Evolutionary conservation across 1,139 yeast genomes (phyloP), one percentile per base, ranked within the genome.

Genomic region (Sugiyamaella novakii): DNA sequence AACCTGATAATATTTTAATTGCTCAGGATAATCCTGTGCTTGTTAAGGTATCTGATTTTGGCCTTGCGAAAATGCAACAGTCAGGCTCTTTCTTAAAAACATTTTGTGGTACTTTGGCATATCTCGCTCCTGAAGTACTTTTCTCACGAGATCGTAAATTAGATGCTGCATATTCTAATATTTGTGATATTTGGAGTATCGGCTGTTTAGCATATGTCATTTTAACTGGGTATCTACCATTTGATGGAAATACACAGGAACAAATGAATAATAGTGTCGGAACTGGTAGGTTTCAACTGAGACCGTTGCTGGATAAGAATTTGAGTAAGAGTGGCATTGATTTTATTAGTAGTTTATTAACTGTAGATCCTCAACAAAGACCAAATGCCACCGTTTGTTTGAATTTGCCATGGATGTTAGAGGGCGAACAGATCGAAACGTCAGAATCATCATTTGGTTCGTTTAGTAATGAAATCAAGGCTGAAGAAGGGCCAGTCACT

Each of bases 101-200:
- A 0, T 88, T 88, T 59, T 88, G 96, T 67, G 96, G 96, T 1
- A 88, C 96, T 0, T 68, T 87, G 54, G 95, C 95, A 1, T 88
- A 88, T 58, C 84, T 88, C 43, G 98, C 98, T 0, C 98, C 98
- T 0, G 98, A 92, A 67, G 89, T 92, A 5, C 80, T 92, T 42
- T 80, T 84, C 3, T 92, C 92, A 1, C 82, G 83, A 21, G 54
- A 60, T 76, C 52, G 47, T 47, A 56, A 33, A 39, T 38, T 43
- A 21, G 50, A 28, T 43, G 47, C 41, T 33, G 44, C 50, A n/a
- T 92, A 92, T 62, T 87, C 96, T 3, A 83, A 86, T 38, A 75
- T 87, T 52, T 98, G 91, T 4, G 98, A 92, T 66, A 87, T 92
- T 75, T 92, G 98, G 98, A 87, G 97, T 3, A 74, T 88, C 52